phyloP scores from a whole-genome alignment of 345 rosid genomes.

The Dovyalis caffra region DNA sequence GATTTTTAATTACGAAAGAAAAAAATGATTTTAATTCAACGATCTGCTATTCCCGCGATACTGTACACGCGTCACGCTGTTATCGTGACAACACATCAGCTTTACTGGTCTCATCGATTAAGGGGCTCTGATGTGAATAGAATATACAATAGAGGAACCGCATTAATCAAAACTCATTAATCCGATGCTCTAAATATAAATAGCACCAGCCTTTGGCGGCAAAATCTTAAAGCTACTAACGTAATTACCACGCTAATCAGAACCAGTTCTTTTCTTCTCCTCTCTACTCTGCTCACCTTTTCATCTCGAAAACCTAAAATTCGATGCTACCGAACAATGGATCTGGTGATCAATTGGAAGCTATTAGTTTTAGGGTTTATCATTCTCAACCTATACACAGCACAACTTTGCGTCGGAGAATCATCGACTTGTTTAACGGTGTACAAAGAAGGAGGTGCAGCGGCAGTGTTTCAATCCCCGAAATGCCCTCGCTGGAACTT shows the following conservation, averaged over 20 bases:
- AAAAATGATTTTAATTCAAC: too few species aligned
- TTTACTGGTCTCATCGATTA: too few species aligned
- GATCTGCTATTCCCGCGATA: too few species aligned
- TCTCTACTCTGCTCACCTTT: background rate
- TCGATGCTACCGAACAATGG: background rate
- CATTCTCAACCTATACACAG: background rate
- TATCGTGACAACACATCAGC: too few species aligned
- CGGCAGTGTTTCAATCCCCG: constrained; percentile 78
- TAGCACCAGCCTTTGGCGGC: too few species aligned
- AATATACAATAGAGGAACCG: too few species aligned
- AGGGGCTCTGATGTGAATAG: too few species aligned
- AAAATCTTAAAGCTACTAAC: too few species aligned
- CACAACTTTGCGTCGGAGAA: constrained; percentile 31
- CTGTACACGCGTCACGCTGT: too few species aligned
- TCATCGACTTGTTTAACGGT: constrained; percentile 78
- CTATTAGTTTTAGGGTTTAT: constrained; percentile 7
- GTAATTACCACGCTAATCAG: background rate
- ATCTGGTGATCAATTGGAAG: background rate
- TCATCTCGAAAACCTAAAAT: background rate
- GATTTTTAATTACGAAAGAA: too few species aligned
- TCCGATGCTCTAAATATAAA: too few species aligned
- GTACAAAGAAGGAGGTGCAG: constrained; percentile 88
- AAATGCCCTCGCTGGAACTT: constrained; percentile 91
- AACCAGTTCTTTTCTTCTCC: background rate
- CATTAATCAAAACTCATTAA: too few species aligned